phyloP scores from a whole-genome alignment of 1,284 basidiomycete species.

The Tranzscheliella williamsii region DNA sequence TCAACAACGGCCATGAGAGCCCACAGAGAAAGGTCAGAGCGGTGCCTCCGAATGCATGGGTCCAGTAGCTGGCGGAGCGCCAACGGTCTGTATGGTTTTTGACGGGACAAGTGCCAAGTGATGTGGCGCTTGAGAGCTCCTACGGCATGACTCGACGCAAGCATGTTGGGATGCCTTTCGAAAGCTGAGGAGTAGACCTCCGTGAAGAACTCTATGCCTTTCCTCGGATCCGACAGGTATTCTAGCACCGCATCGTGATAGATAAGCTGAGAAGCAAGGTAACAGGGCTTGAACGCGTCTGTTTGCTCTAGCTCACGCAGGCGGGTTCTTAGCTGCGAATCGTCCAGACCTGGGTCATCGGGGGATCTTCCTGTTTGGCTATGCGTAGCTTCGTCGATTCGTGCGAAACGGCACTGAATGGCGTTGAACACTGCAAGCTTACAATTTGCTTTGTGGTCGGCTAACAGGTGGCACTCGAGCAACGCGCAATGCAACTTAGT shows the following conservation, averaged over 20 bases:
- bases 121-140: neutral
- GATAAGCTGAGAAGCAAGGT: too few relatives aligned
- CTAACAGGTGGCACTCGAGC: neutral
- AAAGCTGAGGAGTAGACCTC: neutral
- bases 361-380: too few relatives aligned
- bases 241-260: neutral
- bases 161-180: neutral
- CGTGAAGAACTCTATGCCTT: neutral
- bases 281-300: neutral
- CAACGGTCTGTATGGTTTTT: neutral
- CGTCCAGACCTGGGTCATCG: neutral
- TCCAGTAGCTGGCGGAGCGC: neutral
- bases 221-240: neutral
- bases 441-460: neutral
- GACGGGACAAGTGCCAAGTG: neutral
- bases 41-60: neutral
- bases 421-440: neutral
- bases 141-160: neutral
- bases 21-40: neutral
- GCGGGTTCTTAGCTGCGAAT: neutral
- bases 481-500: neutral
- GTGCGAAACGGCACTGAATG: neutral
- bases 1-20: neutral
- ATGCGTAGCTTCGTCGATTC: too few relatives aligned
- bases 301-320: too few relatives aligned